Evolutionary conservation across 345 rosid genomes (phyloP), one percentile per base, ranked within the genome.

Genomic region (Brassica napus): DNA sequence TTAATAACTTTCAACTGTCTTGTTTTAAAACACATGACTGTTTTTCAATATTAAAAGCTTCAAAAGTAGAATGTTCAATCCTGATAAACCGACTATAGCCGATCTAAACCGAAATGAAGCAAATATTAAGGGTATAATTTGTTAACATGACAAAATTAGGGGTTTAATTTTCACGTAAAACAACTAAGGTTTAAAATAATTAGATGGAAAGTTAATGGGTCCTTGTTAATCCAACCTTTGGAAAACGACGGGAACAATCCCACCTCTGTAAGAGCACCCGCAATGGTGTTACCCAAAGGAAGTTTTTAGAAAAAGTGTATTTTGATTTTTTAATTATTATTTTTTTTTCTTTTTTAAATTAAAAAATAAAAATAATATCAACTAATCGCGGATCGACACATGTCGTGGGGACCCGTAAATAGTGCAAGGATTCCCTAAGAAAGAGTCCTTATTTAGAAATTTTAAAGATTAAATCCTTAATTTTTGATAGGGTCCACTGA

Each of bases 171-270:
- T 39, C 47, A 39, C 8, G 8, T 8, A 8, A 39, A 39, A 39
- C 31, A 28, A 28, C 31, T 39, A 39, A 39, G 54, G 37, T 62
- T 62, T 62, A 62, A 28, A 62, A 12, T 30, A 35, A 65, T 8
- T n/a, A 7, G 28, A 65, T 37, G 54, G 15, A 37, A 65, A 65
- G 15, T 67, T 37, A 67, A 18, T 52, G 71, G 18, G 69, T 37
- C 18, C 10, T 6, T 32, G 37, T 5, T 5, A 1, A 14, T 68
- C 62, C 62, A 12, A 92, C 97, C 94, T 92, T 77, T 87, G 94
- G 82, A 83, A 92, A 52, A 88, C 23, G 71, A 94, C 92, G 34
- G 98, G 98, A 9, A 94, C 87, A 39, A 94, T 94, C 4, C 98
- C 97, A 1, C 97, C 97, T 21, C n/a, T n/a, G n/a, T n/a, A n/a